phyloP scores from a whole-genome alignment of 2,329 filamentous ascomycete species.

The Grosmannia penicillata region DNA sequence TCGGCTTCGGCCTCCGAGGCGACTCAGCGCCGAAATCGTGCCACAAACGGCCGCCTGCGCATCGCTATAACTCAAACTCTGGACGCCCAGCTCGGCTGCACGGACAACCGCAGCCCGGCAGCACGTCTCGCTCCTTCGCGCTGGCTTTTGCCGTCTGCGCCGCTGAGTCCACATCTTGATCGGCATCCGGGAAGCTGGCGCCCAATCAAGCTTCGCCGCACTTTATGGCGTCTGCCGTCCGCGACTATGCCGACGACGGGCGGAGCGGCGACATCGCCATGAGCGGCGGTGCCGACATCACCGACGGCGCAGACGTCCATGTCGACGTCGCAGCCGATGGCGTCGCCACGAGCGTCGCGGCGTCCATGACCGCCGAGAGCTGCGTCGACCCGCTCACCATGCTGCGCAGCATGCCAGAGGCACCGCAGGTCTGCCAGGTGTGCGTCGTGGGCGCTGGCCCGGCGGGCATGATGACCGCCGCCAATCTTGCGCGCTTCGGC shows the following conservation, averaged over 20 bases:
- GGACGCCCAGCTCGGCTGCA: too few species aligned
- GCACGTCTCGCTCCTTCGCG: too few species aligned
- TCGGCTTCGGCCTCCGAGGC: too few species aligned
- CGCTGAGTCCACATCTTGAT: too few species aligned
- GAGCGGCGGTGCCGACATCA: constrained; percentile 15
- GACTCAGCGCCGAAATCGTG: too few species aligned
- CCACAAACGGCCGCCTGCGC: too few species aligned
- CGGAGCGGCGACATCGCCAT: constrained; percentile 15
- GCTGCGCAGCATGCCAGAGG: constrained; percentile 23
- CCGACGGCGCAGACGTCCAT: constrained; percentile 19
- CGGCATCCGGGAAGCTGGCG: constrained; percentile 4
- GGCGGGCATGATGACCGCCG: constrained; percentile 33
- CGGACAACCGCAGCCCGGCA: too few species aligned
- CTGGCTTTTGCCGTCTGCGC: too few species aligned
- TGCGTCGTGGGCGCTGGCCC: constrained; percentile 40
- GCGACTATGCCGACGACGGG: constrained; percentile 20
- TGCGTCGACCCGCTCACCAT: constrained; percentile 31
- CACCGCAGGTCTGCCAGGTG: constrained; percentile 15
- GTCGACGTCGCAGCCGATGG: constrained; percentile 14
- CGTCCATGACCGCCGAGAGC: constrained; percentile 16
- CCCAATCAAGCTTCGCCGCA: not conserved
- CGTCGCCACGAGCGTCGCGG: constrained; percentile 14
- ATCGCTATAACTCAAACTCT: too few species aligned
- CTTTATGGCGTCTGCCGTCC: constrained; percentile 21
- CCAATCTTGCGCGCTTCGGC: constrained; percentile 38